Evolutionary conservation across 1,284 basidiomycete species (phyloP).

Genomic region (Anthracocystis panici-leucophaei): DNA sequence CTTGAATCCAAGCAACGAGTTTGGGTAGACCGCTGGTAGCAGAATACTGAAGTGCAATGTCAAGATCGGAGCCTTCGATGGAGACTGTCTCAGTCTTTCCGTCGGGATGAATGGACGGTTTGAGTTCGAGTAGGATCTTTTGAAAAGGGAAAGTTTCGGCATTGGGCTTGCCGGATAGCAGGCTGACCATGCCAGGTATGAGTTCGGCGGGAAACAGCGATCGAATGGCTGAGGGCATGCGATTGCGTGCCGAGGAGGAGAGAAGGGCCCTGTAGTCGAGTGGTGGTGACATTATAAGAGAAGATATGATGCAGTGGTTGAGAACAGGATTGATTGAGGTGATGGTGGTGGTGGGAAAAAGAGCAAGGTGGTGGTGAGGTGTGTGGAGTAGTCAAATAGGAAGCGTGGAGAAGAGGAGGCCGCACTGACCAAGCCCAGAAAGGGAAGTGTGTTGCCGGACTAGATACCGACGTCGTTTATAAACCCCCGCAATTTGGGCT

Average conservation of each 20-base stretch:
- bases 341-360: neutral
- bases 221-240: slow-evolving; percentile 71
- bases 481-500: neutral
- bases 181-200: slow-evolving; percentile 84
- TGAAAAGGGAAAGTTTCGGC: slow-evolving; percentile 87
- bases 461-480: slow-evolving; percentile 15
- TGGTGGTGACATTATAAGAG: neutral
- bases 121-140: slow-evolving; percentile 75
- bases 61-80: slow-evolving; percentile 67
- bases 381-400: slow-evolving; percentile 23
- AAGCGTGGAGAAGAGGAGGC: neutral
- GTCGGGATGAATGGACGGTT: slow-evolving; percentile 57
- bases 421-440: slow-evolving; percentile 24
- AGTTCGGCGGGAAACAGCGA: slow-evolving; percentile 81
- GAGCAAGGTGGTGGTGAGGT: neutral
- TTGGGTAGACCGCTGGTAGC: slow-evolving; percentile 80
- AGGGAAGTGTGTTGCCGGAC: slow-evolving; percentile 17
- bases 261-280: slow-evolving; percentile 34
- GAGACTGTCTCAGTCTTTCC: slow-evolving; percentile 54
- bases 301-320: neutral
- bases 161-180: slow-evolving; percentile 80
- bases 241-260: slow-evolving; percentile 34
- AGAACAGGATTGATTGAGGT: too few relatives aligned
- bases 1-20: slow-evolving; percentile 76
- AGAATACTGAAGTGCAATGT: slow-evolving; percentile 72